Conservation (phyloP, 2,329 filamentous ascomycete species). For the Exutisphaerella laricina region DNA sequence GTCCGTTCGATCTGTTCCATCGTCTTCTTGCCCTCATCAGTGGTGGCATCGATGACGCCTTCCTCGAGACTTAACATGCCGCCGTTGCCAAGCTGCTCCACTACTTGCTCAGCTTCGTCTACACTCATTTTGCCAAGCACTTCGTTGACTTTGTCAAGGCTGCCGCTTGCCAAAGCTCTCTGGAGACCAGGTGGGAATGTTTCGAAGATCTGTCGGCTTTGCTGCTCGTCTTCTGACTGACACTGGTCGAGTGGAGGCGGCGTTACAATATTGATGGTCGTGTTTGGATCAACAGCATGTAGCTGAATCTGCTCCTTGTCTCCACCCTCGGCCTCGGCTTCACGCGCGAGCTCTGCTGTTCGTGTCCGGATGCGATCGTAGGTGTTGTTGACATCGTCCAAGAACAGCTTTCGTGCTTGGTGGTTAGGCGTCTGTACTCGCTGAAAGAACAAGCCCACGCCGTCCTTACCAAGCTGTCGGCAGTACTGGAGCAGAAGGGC, state of each 20-base stretch:
- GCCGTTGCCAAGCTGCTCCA: constrained; percentile 73
- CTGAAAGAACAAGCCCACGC: constrained; percentile 91
- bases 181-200: constrained; percentile 75
- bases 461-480: constrained; percentile 78
- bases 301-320: constrained; percentile 95
- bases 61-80: constrained; percentile 88
- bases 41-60: constrained; percentile 83
- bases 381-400: constrained; percentile 85
- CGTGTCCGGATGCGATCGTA: constrained; percentile 76
- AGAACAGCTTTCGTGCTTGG: constrained; percentile 84
- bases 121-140: constrained; percentile 85
- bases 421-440: constrained; percentile 85
- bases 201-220: constrained; percentile 72
- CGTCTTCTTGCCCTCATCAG: constrained; percentile 34
- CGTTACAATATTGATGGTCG: constrained; percentile 86
- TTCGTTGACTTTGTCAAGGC: constrained; percentile 79
- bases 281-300: constrained; percentile 82
- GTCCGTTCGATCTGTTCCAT: constrained; percentile 52
- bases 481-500: constrained; percentile 92
- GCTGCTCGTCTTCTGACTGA: constrained; percentile 53
- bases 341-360: constrained; percentile 64
- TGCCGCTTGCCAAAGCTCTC: constrained; percentile 79
- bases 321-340: constrained; percentile 50
- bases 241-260: constrained; percentile 70
- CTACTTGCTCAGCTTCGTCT: constrained; percentile 78